phyloP scores from a whole-genome alignment of 2,329 filamentous ascomycete genomes.

The Penicillium sp. region DNA sequence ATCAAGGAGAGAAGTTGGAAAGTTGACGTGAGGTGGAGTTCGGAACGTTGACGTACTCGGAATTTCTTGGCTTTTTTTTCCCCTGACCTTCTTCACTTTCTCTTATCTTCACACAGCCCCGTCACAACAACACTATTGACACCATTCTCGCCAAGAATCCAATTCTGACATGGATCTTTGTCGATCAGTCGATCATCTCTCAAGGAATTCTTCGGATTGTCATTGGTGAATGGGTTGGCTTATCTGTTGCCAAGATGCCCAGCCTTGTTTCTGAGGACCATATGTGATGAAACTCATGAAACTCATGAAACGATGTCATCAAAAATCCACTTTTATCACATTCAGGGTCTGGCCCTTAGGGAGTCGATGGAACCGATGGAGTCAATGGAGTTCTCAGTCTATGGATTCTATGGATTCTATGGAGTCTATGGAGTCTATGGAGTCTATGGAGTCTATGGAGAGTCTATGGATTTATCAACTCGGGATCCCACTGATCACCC shows the following conservation, averaged over 20 bases:
- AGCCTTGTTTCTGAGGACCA: not conserved
- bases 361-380: too few species aligned
- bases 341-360: too few species aligned
- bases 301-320: not conserved
- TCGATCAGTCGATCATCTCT: slow-evolving; percentile 7
- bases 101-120: slow-evolving; percentile 19
- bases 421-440: not conserved
- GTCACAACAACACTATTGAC: slow-evolving; percentile 15
- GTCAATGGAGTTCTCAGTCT: too few species aligned
- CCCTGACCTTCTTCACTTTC: slow-evolving; percentile 8
- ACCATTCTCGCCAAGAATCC: slow-evolving; percentile 15
- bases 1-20: not conserved
- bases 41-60: not conserved
- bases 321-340: not conserved
- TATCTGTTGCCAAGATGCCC: slow-evolving; percentile 13
- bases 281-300: not conserved
- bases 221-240: slow-evolving; percentile 3
- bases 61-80: slow-evolving; percentile 1
- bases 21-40: not conserved
- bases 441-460: not conserved
- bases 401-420: not conserved
- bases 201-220: slow-evolving; percentile 1
- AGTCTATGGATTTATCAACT: not conserved
- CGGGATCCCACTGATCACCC: not conserved
- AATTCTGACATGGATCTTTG: slow-evolving; percentile 2